Conservation (phyloP, 2,329 filamentous ascomycete species). For the Exophiala spinifera region DNA sequence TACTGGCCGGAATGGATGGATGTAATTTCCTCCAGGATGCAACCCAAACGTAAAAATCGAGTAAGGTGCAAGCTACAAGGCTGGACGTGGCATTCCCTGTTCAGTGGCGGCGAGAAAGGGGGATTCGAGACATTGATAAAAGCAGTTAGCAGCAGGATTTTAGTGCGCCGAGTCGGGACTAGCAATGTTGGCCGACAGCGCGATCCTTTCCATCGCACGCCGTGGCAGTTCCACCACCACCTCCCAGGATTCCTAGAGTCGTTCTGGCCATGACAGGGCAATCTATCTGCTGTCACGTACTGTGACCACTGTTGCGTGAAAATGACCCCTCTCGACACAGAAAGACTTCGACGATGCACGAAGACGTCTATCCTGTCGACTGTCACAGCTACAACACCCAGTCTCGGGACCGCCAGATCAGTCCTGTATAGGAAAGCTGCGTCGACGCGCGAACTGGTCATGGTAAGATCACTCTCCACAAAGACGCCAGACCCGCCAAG, state of each 20-base stretch:
- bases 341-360: not conserved
- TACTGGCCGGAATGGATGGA: constrained; percentile 1
- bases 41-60: constrained; percentile 11
- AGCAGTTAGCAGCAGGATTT: not conserved
- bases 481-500: not conserved
- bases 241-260: too few species aligned
- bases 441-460: too few species aligned
- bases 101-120: not conserved
- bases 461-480: not conserved
- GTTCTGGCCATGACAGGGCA: not conserved
- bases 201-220: not conserved
- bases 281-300: not conserved
- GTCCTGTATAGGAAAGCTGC: too few species aligned
- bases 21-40: constrained; percentile 14
- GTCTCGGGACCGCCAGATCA: too few species aligned
- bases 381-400: not conserved
- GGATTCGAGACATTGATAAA: not conserved
- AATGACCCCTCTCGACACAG: too few species aligned
- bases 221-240: not conserved
- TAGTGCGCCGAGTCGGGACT: not conserved
- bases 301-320: too few species aligned
- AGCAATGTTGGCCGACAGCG: not conserved
- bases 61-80: not conserved
- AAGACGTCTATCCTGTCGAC: too few species aligned
- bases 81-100: too few species aligned